A percentile compares a stretch with the other conserved stretches of the same genome.
phyloP scores from a whole-genome alignment of 2,329 filamentous ascomycete genomes.

The Colletotrichum scovillei region DNA sequence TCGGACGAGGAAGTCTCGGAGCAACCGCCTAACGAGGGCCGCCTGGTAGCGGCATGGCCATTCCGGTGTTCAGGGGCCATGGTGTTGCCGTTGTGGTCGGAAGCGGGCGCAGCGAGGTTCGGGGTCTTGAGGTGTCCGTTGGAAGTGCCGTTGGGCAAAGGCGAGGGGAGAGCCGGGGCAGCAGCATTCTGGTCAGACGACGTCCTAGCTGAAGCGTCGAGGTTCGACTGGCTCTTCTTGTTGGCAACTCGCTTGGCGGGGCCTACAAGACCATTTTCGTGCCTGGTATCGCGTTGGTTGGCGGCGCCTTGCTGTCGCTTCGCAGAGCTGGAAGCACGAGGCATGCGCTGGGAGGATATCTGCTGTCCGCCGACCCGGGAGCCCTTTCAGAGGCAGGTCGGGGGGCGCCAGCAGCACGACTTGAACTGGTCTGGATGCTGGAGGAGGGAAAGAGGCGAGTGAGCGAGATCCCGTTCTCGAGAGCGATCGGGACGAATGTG shows the following conservation, averaged over 20 bases:
- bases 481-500: conserved; percentile 34
- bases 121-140: conserved; percentile 35
- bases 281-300: conserved; percentile 77
- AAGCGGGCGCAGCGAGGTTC: conserved; percentile 24
- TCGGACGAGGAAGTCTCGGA: conserved; percentile 69
- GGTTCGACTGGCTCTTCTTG: conserved; percentile 59
- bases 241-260: conserved; percentile 51
- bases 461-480: conserved; percentile 27
- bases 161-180: conserved; percentile 36
- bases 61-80: conserved; percentile 55
- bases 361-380: conserved; percentile 50
- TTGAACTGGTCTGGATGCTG: conserved; percentile 33
- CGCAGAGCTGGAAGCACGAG: conserved; percentile 68
- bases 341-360: conserved; percentile 62
- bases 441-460: background rate
- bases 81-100: conserved; percentile 41
- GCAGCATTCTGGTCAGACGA: conserved; percentile 45
- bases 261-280: conserved; percentile 89
- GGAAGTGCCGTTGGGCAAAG: conserved; percentile 41
- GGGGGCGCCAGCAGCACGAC: conserved; percentile 48
- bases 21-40: conserved; percentile 61
- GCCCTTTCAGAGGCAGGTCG: conserved; percentile 45
- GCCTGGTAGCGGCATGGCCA: conserved; percentile 54
- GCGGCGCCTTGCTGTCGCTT: conserved; percentile 72
- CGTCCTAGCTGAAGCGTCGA: conserved; percentile 48